Base-by-base conservation (phyloP, 192 early-diverging fungal genomes). In the Entophlyctis luteolus region DNA sequence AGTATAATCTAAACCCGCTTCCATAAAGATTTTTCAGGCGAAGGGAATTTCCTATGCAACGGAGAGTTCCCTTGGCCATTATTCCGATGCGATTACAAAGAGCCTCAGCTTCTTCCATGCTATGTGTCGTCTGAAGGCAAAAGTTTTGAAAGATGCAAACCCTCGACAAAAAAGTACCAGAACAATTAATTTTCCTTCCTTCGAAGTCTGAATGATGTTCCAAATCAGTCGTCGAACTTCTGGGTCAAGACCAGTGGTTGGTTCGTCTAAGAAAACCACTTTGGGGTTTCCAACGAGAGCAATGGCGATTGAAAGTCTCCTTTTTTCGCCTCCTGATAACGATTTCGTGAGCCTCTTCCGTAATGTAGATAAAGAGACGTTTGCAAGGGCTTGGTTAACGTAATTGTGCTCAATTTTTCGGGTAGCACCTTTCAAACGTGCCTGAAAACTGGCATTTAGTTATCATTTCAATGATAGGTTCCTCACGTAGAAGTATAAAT, bases 81-180 rank as follows among this genome's bases (percentile, higher is more conserved):
- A 92, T 92, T 38, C 86, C 89, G 47, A 92, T 93, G 3, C 79
- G 72, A 5, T 86, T 74, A 68, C 89, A 92, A 14, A 90, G 66
- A 4, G 88, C 84, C 66, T 92, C 90, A 50, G 89, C 90, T 75
- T 92, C 90, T 65, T 92, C 86, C 88, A 89, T 89, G 3, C 79
- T 81, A 56, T 89, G 88, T 4, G 88, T 89, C 4, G 87, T 91
- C 70, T 83, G 34, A 18, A 2, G 31, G 16, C 18, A 36, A 58
- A 46, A 38, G 18, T 16, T 29, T 32, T 22, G 12, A 3, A 23
- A 18, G 1, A 27, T n/a, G n/a, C n/a, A n/a, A n/a, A n/a, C n/a
- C n/a, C 82, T 78, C 6, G 84, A 86, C 2, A 79, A 12, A 3
- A 78, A 78, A 48, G 33, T 20, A 76, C 72, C 62, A 83, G 66